Conservation (phyloP, 371 early-diverging fungal genomes). For the Circinella umbellata region DNA sequence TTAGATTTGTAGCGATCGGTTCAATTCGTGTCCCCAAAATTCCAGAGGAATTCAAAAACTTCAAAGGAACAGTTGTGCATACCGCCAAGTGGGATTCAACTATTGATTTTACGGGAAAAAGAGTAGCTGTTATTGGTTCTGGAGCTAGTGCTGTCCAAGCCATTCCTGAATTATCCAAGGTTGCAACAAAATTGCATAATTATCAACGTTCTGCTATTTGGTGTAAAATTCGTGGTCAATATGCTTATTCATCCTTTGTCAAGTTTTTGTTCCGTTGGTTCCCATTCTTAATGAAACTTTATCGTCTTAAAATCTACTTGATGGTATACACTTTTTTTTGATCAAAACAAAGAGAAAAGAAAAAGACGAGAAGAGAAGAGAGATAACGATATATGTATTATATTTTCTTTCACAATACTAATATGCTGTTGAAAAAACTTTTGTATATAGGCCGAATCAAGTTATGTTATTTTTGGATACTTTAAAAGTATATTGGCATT, state of each 20-base stretch:
- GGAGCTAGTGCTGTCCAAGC: slow-evolving; percentile 46
- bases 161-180: slow-evolving; percentile 22
- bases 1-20: slow-evolving; percentile 8
- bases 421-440: neutral
- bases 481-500: neutral
- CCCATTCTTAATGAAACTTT: slow-evolving; percentile 20
- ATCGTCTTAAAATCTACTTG: slow-evolving; percentile 18
- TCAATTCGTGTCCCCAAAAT: slow-evolving; percentile 50
- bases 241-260: slow-evolving; percentile 9
- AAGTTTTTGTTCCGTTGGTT: slow-evolving; percentile 23
- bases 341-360: neutral
- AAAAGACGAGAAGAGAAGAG: no score
- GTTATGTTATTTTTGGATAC: slow-evolving; percentile 22
- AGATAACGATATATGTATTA: no score
- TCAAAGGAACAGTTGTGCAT: slow-evolving; percentile 53
- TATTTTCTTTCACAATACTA: no score
- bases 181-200: slow-evolving; percentile 17
- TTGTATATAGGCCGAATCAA: slow-evolving; percentile 16
- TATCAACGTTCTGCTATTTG: slow-evolving; percentile 30
- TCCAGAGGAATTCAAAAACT: slow-evolving; percentile 53
- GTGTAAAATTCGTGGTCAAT: slow-evolving; percentile 15
- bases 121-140: slow-evolving; percentile 56
- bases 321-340: slow-evolving; percentile 8
- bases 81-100: slow-evolving; percentile 55
- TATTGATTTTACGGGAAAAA: slow-evolving; percentile 47